Base-by-base conservation (phyloP, 192 early-diverging fungal genomes). In the Umbelopsis sp. region DNA sequence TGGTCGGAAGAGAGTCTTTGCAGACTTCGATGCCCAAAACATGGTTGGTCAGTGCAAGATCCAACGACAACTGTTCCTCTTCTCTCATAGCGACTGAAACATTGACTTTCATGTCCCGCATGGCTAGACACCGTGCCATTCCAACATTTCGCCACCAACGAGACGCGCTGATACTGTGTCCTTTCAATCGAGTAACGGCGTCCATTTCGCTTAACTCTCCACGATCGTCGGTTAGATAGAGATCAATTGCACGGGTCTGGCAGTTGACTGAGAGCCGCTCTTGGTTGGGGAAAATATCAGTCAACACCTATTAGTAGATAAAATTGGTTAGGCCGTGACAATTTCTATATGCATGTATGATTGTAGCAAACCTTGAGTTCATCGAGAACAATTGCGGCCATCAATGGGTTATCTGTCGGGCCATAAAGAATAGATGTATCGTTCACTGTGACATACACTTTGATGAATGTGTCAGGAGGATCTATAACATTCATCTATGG, bases 1-100 rank as follows among this genome's bases (percentile, higher is more conserved):
- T 38, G 6, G 88, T 83, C 44, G 87, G 82, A 52, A 89, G 86
- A 1, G 90, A 86, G 74, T 93, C 92, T n/a, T 86, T 79, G 66
- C 89, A 92, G 1, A 81, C 83, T 69, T 92, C 90, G 17, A 92
- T 50, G 26, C 81, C 85, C 21, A 91, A 70, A 10, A 84, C 81
- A 45, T 88, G 77, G 49, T 91, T 91, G 0, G 83, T 80, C 12
- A 92, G 72, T 38, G 82, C 76, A 7, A 93, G 62, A 71, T 88
- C 80, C 4, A 76, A 16, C 0, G 26, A 20, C 12, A 62, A 7
- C 31, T 62, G 56, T 26, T 62, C 56, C n/a, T 62, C 56, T 32
- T 62, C 56, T 1, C 56, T 29, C 56, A 62, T 34, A 34, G 29
- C 56, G 2, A 62, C 29, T 20, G 56, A 62, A 34, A 62, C 56